phyloP scores from a whole-genome alignment of 306 rosid genomes.

The Begonia fuchsioides region DNA sequence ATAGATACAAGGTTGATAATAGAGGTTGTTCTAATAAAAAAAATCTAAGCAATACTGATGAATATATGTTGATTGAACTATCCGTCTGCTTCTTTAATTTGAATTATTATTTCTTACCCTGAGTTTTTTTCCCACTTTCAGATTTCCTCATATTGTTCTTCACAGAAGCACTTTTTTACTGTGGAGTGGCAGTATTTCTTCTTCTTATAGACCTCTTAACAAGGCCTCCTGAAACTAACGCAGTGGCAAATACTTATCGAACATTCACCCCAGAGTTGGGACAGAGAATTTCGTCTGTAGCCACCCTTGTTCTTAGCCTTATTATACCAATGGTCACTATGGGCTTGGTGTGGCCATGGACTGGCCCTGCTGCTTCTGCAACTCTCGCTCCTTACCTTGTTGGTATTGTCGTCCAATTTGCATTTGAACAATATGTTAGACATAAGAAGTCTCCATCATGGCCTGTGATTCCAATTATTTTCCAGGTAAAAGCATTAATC shows the following conservation, averaged over 20 bases:
- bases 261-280: slow-evolving; percentile 40
- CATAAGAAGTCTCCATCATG: slow-evolving; percentile 68
- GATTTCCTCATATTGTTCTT: slow-evolving; percentile 97
- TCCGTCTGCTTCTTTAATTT: too few relatives aligned
- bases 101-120: too few relatives aligned
- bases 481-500: slow-evolving; percentile 46
- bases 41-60: too few relatives aligned
- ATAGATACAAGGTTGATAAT: too few relatives aligned
- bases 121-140: slow-evolving; percentile 28
- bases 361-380: slow-evolving; percentile 99
- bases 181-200: slow-evolving; percentile 78
- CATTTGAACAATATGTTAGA: slow-evolving; percentile 90
- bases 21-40: too few relatives aligned
- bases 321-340: slow-evolving; percentile 95
- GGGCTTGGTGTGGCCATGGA: slow-evolving; percentile 99
- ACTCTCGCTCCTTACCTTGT: slow-evolving; percentile 95
- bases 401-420: slow-evolving; percentile 90
- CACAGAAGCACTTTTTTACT: slow-evolving; percentile 90
- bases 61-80: too few relatives aligned
- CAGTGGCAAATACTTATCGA: slow-evolving; percentile 15
- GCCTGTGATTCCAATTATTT: slow-evolving; percentile 88
- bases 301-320: slow-evolving; percentile 74
- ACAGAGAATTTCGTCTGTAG: slow-evolving; percentile 66
- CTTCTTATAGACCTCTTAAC: slow-evolving; percentile 45
- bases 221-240: slow-evolving; percentile 34